Base-by-base conservation (phyloP, 345 rosid genomes). In the Populus davidiana region DNA sequence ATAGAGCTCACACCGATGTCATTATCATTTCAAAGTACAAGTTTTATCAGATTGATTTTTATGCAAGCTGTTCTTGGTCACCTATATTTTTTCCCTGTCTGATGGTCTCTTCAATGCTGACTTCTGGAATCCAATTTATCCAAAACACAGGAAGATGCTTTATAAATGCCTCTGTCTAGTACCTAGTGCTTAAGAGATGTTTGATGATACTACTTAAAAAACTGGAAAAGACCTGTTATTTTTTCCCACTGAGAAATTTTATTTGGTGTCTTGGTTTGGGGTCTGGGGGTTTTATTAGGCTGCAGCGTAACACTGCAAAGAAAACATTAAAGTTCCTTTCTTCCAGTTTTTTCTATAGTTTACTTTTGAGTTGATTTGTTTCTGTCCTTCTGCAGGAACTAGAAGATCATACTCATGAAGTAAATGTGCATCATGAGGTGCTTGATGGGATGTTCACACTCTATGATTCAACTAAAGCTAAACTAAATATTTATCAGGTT, bases 401-500 rank as follows among this genome's bases (percentile, higher is more conserved):
- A 81, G 89, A 86, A 14, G 95, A 86, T 79, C 92, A 93, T 80
- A 90, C 90, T 20, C 91, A 88, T 41, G 96, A 93, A 80, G 94
- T 92, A 64, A 88, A 75, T 47, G 77, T 89, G 82, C 99, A 93
- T 78, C 90, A 92, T 80, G 99, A 93, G 84, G 85, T 82, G 50
- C 86, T 91, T 50, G 98, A 96, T 69, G 98, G 93, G 80, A 88
- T 82, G 78, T 92, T 96, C 84, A 93, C 97, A 47, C 91, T 96
- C 89, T 96, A 96, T 56, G 96, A 92, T 84, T 89, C 94, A 67
- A 89, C 91, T 66, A 89, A 83, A 77, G 90, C 93, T 73, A 90
- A 85, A 50, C 94, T 96, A 63, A 89, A 93, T 80, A 85, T 96
- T 79, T 93, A 92, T 84, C 99, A 96, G 98, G 99, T 96, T 75